Evolutionary conservation across 192 early-diverging fungal genomes (phyloP), one percentile per base, ranked within the genome.

Genomic region (Coemansia sp.): DNA sequence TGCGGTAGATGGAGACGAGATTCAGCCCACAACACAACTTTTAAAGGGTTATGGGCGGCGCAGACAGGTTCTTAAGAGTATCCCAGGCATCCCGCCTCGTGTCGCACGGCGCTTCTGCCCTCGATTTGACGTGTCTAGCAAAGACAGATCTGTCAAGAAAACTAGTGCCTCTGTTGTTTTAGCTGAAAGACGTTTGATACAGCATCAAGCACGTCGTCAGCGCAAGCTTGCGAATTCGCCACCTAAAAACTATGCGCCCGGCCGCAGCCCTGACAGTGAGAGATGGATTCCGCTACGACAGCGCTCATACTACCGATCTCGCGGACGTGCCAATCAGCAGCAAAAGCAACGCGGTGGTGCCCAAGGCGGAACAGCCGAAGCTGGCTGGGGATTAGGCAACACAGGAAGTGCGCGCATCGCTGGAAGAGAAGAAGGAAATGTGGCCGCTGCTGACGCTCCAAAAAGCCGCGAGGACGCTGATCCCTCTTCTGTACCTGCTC

Each of bases 341-440:
- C 55, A 66, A 21, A 54, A 65, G 32, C 31, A 60, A 38, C 78
- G 69, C 31, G 65, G 69, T 31, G 70, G 69, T 5, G 74, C 78
- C 16, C 78, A 81, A 34, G 78, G 78, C 24, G 74, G 78, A 7
- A 59, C 66, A 23, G 51, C 58, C 1, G 74, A 69, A 44, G 72
- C 77, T 27, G 67, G 73, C 10, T 59, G 66, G 5, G 78, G 78
- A 9, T 57, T 81, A 24, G 78, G 78, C 9, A 74, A 69, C 25
- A 81, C 78, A 4, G 78, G 78, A 16, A 81, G 78, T 22, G 78
- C 78, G 23, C 73, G 74, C 53, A 81, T 81, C 47, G 64, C 62
- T 19, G 68, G 72, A 18, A 70, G 57, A 18, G 56, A 28, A 19
- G 27, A 38, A 14, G 18, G 21, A 21, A 25, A 23, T 18, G 27